Evolutionary conservation across 1,284 basidiomycete species (phyloP), one percentile per base, ranked within the genome.

Genomic region (Austroboletus niveus): DNA sequence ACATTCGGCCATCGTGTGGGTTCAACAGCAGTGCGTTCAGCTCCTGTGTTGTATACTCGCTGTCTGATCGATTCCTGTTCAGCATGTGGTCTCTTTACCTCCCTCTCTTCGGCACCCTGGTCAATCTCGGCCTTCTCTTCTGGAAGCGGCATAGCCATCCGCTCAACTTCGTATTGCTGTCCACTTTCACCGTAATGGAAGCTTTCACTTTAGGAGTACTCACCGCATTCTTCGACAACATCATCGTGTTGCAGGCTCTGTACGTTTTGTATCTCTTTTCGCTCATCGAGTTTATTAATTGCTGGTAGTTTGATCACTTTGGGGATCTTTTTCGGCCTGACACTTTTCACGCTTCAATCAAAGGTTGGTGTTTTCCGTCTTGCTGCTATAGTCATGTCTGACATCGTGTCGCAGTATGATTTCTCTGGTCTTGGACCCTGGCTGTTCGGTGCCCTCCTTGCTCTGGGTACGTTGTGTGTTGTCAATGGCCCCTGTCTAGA

Each of bases 111-210:
- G 87, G 83, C 29, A 85, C 88, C 17, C 69, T 94, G 39, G 68
- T 90, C 62, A 86, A 85, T 56, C 81, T 94, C 42, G 84, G 84
- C 5, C 70, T 91, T 42, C 75, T 93, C 14, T 94, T 82, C 75
- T 93, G 88, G 87, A 93, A 94, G 71, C 85, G 92, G 55, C 90
- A 93, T 72, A 84, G 79, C 65, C 84, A 91, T 66, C 92, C 93
- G 14, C 73, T 80, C 68, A 96, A 96, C 71, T 76, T 94, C 48
- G 73, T 88, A 46, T 75, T 95, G 14, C 76, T 96, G 36, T 80
- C 82, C 24, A 78, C 84, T 0, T 94, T 93, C 70, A 94, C 92
- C 8, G 62, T 85, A 30, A 72, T 91, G 71, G 91, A 94, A 68
- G 85, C 89, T 3, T 85, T 89, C 64, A 85, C 87, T 1, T 75